phyloP scores from a whole-genome alignment of 108 stramenopile species.

The Nitzschia sp. region DNA sequence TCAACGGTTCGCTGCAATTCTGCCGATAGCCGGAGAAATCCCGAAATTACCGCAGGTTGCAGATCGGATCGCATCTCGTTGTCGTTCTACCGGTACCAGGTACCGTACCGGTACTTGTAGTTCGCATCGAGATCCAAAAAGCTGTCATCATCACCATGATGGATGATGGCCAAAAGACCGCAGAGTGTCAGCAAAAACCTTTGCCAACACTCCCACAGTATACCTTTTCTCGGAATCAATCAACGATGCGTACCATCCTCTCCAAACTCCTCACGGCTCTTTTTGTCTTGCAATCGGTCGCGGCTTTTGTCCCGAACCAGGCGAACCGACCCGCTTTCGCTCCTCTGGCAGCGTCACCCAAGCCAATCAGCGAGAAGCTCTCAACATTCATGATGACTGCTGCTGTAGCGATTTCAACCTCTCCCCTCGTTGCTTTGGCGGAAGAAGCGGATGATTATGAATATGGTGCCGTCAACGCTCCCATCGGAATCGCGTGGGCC shows the following conservation, averaged over 20 bases:
- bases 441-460: slow-evolving; percentile 80
- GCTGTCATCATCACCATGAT: too few species aligned
- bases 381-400: slow-evolving; percentile 20
- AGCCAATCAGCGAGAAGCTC: slow-evolving; percentile 16
- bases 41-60: too few species aligned
- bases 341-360: not conserved
- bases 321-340: not conserved
- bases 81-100: too few species aligned
- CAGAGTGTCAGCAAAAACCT: too few species aligned
- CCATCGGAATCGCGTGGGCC: slow-evolving; percentile 65
- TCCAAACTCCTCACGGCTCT: slow-evolving; percentile 5
- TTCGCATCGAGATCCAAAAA: too few species aligned
- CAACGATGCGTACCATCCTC: not conserved
- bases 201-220: too few species aligned
- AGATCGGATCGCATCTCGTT: too few species aligned
- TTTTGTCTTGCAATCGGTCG: slow-evolving; percentile 10
- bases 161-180: too few species aligned
- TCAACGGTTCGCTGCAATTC: too few species aligned
- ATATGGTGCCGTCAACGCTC: slow-evolving; percentile 86
- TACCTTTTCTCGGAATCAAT: too few species aligned
- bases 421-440: slow-evolving; percentile 66
- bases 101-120: too few species aligned
- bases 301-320: slow-evolving; percentile 11
- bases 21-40: too few species aligned
- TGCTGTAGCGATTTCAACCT: slow-evolving; percentile 37